A percentile compares a stretch with the other conserved stretches of the same genome.
These are phyloP conservation scores for Xylaria sp. DNA, from an alignment of 2,329 filamentous ascomycete species.

Conservation along the genomic window DNA sequence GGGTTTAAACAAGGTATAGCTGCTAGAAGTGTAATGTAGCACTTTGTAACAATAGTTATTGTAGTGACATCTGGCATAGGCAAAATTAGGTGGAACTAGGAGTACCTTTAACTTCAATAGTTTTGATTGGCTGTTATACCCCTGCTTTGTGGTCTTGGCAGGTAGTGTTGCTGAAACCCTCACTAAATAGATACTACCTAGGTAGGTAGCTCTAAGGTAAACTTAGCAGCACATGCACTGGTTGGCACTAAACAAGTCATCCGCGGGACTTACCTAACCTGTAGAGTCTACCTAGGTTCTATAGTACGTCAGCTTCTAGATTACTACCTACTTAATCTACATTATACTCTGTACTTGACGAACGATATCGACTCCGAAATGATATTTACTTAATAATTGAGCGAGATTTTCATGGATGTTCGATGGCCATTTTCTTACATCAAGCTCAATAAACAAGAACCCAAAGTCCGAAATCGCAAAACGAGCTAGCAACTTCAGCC, in stretches of 20 bases:
- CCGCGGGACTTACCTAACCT: not conserved
- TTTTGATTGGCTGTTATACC: no score
- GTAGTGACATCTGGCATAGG: no score
- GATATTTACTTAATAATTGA: not conserved
- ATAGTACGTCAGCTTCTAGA: slow-evolving; percentile 21
- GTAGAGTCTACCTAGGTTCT: slow-evolving; percentile 16
- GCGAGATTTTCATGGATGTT: not conserved
- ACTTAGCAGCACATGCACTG: not conserved
- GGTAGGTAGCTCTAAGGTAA: no score
- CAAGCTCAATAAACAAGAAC: not conserved
- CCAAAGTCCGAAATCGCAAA: not conserved
- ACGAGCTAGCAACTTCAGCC: slow-evolving; percentile 8
- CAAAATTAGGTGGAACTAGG: no score
- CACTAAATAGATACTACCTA: no score
- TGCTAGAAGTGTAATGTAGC: no score
- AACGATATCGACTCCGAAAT: not conserved
- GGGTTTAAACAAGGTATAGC: no score
- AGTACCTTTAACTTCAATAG: no score
- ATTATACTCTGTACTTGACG: not conserved
- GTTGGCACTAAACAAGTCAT: slow-evolving; percentile 29
- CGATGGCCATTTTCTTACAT: not conserved
- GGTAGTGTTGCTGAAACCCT: no score
- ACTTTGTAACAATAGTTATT: no score
- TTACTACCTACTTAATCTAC: not conserved
- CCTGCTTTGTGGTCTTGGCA: no score